phyloP scores from a whole-genome alignment of 345 rosid genomes.

The Lumnitzera racemosa region DNA sequence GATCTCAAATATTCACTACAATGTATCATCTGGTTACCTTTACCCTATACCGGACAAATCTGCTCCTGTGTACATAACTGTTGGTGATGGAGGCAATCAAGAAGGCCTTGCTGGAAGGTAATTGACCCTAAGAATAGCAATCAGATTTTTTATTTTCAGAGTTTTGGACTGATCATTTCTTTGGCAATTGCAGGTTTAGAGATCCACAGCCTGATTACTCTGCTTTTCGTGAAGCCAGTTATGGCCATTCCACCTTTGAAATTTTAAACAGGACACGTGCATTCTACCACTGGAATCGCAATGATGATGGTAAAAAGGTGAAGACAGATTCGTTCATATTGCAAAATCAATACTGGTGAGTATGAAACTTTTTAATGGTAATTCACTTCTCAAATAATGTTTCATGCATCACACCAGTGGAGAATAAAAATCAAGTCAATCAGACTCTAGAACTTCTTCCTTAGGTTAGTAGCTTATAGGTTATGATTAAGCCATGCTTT shows the following conservation, averaged over 20 bases:
- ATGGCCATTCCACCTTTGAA: constrained; percentile 79
- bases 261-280: constrained; percentile 83
- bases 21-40: constrained; percentile 47
- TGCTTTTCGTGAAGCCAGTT: constrained; percentile 90
- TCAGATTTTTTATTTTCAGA: neutral
- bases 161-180: neutral
- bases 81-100: constrained; percentile 92
- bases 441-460: neutral
- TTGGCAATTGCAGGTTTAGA: constrained; percentile 37
- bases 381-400: neutral
- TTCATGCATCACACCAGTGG: neutral
- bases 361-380: constrained; percentile 2
- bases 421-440: neutral
- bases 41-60: constrained; percentile 56
- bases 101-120: constrained; percentile 76
- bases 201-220: constrained; percentile 86
- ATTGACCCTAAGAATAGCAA: neutral
- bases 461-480: too few species aligned
- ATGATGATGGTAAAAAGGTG: constrained; percentile 68
- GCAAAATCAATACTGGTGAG: constrained; percentile 70
- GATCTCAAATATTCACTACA: constrained; percentile 63
- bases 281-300: constrained; percentile 76
- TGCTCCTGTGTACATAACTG: constrained; percentile 76
- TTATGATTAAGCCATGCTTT: too few species aligned
- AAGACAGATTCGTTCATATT: constrained; percentile 48